Conservation (phyloP, 176 grass and related monocot genomes). For the Carex parvula region DNA sequence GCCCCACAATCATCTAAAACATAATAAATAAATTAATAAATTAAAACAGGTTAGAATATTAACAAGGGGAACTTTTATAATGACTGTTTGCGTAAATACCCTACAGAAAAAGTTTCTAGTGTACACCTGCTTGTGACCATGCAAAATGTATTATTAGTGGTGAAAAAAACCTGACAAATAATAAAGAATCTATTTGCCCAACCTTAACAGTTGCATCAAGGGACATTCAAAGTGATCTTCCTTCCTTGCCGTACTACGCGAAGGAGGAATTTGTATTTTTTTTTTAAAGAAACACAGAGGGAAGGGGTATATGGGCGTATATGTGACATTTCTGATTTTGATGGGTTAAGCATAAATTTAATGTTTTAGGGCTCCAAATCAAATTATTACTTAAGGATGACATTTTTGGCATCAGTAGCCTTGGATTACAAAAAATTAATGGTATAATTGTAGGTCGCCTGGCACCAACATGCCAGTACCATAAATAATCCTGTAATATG, state of each 20-base stretch:
- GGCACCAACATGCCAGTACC: background rate
- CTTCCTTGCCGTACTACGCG: background rate
- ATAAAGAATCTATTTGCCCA: background rate
- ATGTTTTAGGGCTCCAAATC: background rate
- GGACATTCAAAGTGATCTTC: background rate
- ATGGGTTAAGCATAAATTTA: background rate
- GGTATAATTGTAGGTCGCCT: background rate
- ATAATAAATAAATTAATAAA: background rate
- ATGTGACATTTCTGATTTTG: background rate
- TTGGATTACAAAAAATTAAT: background rate
- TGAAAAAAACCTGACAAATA: background rate
- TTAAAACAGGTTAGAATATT: background rate
- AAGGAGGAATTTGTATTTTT: background rate
- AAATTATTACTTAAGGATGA: background rate
- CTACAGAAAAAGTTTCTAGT: background rate
- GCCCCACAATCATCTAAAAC: slow-evolving; percentile 77
- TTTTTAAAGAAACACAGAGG: background rate
- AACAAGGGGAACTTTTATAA: background rate
- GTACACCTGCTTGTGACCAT: background rate
- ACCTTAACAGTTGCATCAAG: background rate
- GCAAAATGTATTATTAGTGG: background rate
- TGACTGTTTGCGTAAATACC: background rate
- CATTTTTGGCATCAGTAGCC: background rate
- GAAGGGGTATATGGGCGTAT: background rate
- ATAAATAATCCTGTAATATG: background rate